Conservation (phyloP, 306 rosid species). For the Cajanus cajan region DNA sequence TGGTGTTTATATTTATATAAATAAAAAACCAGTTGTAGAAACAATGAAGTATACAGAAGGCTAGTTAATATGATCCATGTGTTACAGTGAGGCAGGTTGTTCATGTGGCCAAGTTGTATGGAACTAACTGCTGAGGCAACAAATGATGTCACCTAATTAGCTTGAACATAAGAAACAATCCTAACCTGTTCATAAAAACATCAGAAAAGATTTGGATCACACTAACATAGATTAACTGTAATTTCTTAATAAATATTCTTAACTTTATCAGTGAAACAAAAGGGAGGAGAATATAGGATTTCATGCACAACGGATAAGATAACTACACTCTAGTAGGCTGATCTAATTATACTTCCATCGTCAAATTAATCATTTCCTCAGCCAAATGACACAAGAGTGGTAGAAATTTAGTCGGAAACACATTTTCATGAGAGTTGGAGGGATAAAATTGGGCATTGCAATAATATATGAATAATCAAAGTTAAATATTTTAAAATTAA, state of each 20-base stretch:
- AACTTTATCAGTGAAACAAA: background rate
- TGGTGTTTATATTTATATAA: background rate
- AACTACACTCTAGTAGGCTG: background rate
- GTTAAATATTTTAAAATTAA: no score
- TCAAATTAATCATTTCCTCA: background rate
- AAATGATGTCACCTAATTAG: background rate
- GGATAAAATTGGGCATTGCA: no score
- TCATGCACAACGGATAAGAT: background rate
- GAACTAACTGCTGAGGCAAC: background rate
- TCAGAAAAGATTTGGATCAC: background rate
- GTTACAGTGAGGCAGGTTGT: background rate
- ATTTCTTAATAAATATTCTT: background rate
- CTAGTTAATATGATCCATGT: conserved; percentile 4
- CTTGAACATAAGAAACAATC: background rate
- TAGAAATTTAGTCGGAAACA: background rate
- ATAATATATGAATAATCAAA: no score
- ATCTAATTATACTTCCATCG: background rate
- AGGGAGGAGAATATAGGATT: background rate
- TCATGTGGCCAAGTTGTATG: background rate
- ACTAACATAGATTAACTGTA: background rate
- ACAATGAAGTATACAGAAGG: background rate
- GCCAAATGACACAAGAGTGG: background rate
- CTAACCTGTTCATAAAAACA: background rate
- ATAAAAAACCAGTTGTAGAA: background rate
- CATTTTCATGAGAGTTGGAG: no score